These are phyloP conservation scores for Cardamine resedifolia DNA, from an alignment of 345 rosid genomes.

Conservation along the genomic window DNA sequence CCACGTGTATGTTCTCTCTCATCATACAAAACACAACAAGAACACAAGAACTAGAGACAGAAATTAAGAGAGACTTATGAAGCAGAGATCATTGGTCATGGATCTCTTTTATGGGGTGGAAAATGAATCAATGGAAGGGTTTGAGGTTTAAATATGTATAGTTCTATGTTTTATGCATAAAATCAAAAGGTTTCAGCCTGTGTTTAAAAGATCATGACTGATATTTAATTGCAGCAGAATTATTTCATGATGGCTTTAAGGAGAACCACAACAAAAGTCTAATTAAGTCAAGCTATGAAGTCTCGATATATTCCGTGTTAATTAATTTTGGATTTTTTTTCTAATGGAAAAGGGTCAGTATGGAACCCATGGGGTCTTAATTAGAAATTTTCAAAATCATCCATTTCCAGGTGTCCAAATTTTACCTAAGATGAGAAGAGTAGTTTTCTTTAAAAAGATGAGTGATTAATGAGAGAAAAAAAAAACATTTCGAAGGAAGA, in stretches of 20 bases:
- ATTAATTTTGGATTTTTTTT: neutral
- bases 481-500: neutral
- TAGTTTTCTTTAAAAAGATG: neutral
- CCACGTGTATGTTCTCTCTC: constrained; percentile 16
- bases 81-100: constrained; percentile 5
- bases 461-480: neutral
- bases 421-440: neutral
- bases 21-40: constrained; percentile 17
- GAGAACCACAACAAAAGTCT: neutral
- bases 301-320: neutral
- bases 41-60: constrained; percentile 14
- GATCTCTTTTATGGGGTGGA: neutral
- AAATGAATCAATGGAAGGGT: neutral
- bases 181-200: neutral
- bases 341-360: neutral
- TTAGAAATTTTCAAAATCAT: neutral
- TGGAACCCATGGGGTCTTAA: neutral
- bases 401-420: neutral
- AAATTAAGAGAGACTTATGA: constrained; percentile 3
- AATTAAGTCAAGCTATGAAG: neutral
- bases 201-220: neutral
- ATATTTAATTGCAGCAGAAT: neutral
- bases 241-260: neutral
- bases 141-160: neutral
- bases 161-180: constrained; percentile 1